These are phyloP conservation scores for Globisporangium polare DNA, from an alignment of 352 stramenopile genomes.

Conservation along the genomic window DNA sequence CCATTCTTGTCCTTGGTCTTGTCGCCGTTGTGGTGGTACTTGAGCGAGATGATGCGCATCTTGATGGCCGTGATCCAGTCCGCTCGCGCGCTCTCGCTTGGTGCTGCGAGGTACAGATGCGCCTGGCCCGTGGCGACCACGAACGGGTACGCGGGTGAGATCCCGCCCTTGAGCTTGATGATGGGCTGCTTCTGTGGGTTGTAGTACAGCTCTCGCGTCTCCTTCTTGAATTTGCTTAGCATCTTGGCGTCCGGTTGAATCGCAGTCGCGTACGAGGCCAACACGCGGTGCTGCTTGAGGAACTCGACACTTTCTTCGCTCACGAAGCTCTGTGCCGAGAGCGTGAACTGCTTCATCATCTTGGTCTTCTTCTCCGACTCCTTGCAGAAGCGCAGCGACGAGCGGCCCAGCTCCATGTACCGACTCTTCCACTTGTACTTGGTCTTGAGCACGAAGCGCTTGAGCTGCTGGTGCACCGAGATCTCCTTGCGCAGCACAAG, in stretches of 20 bases:
- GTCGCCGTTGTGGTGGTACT: constrained; percentile 45
- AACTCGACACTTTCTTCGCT: constrained; percentile 56
- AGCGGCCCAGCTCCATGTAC: constrained; percentile 52
- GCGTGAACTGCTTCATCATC: constrained; percentile 67
- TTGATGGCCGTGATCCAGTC: constrained; percentile 65
- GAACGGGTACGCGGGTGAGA: constrained; percentile 42
- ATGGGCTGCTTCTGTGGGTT: constrained; percentile 1
- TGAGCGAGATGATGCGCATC: constrained; percentile 60
- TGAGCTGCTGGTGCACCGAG: constrained; percentile 37
- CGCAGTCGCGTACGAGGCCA: constrained; percentile 41
- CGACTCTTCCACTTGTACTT: constrained; percentile 68
- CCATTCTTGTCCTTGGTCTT: constrained; percentile 12
- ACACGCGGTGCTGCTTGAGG: constrained; percentile 28
- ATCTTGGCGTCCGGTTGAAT: constrained; percentile 29
- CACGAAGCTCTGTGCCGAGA: constrained; percentile 50
- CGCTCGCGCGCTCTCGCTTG: constrained; percentile 40
- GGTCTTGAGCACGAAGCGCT: constrained; percentile 44
- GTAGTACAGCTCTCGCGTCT: constrained; percentile 24
- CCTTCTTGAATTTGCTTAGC: constrained; percentile 28
- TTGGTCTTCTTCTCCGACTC: constrained; percentile 33
- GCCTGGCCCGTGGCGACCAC: constrained; percentile 53
- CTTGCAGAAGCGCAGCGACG: constrained; percentile 54
- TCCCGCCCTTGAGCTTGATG: constrained; percentile 2
- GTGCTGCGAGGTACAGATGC: constrained; percentile 42
- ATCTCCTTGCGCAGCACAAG: constrained; percentile 60